phyloP scores from a whole-genome alignment of 2,329 filamentous ascomycete species.

The Colletotrichum sp. region DNA sequence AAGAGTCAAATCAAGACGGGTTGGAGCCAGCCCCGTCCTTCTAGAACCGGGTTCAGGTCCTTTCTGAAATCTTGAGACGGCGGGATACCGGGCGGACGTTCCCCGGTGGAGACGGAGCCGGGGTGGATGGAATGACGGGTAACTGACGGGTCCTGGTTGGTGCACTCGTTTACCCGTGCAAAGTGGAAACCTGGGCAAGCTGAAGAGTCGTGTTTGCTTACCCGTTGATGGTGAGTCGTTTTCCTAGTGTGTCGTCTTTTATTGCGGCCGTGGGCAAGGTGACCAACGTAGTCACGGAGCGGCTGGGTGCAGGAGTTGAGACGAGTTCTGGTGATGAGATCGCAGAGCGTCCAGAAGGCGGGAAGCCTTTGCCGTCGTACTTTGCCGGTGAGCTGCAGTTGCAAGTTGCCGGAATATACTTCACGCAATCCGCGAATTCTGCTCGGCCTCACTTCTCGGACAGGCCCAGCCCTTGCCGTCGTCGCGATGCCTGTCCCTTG shows the following conservation, averaged over 20 bases:
- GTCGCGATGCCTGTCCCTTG: neutral
- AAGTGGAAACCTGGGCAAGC: neutral
- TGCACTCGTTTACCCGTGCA: neutral
- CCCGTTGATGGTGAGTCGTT: neutral
- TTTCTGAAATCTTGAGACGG: constrained; percentile 19
- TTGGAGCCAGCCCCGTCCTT: constrained; percentile 7
- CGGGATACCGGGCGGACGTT: constrained; percentile 15
- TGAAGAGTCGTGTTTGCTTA: neutral
- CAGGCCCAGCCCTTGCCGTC: neutral
- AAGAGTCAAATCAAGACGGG: constrained; percentile 2
- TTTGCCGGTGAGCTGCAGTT: neutral
- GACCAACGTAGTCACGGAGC: neutral
- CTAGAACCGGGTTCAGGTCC: constrained; percentile 13
- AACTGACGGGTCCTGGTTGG: neutral
- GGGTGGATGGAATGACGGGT: constrained; percentile 10
- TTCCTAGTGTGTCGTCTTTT: neutral
- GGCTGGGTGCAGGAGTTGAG: neutral
- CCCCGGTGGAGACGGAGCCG: constrained; percentile 15
- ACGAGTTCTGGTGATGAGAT: neutral
- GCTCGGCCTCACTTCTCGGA: neutral
- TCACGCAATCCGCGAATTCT: neutral
- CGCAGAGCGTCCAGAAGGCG: neutral
- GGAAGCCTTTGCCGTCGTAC: neutral
- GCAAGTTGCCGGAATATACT: too few species aligned
- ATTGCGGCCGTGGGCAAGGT: neutral